Evolutionary conservation across 179 eudicot species (phyloP).

Genomic region (Heliamphora pulchella): DNA sequence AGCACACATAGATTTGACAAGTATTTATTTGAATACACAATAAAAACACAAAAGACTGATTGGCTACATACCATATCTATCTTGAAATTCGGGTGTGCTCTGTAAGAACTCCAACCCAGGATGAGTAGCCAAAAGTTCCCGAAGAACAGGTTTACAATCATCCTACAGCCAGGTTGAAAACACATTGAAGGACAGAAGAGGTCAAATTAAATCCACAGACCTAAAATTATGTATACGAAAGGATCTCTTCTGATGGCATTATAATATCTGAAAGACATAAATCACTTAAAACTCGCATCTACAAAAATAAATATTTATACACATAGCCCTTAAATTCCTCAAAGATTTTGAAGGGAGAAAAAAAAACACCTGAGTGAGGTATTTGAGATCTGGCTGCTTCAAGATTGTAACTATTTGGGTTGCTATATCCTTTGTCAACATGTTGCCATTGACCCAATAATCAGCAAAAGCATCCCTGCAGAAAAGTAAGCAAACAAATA

Average conservation of each 20-base stretch:
- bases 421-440: slow-evolving; percentile 72
- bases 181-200: background rate
- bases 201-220: background rate
- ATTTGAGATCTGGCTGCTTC: slow-evolving; percentile 67
- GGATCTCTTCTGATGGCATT: background rate
- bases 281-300: background rate
- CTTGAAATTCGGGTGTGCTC: slow-evolving; percentile 96
- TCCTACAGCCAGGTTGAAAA: slow-evolving; percentile 38
- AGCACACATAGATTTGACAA: too few relatives aligned
- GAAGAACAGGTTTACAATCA: slow-evolving; percentile 83
- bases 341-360: background rate
- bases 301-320: background rate
- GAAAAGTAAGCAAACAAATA: background rate
- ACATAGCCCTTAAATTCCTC: background rate
- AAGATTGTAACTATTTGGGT: slow-evolving; percentile 65
- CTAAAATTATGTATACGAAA: background rate
- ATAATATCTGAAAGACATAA: background rate
- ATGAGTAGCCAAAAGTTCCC: slow-evolving; percentile 89
- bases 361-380: slow-evolving; percentile 59
- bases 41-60: background rate
- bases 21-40: background rate
- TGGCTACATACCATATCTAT: slow-evolving; percentile 72
- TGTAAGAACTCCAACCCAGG: slow-evolving; percentile 95
- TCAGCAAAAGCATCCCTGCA: slow-evolving; percentile 92
- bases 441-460: slow-evolving; percentile 80